A percentile compares a stretch with the other conserved stretches of the same genome.
These are phyloP conservation scores for Ganoderma multipileum DNA, from an alignment of 1,284 basidiomycete genomes.

Conservation along the genomic window DNA sequence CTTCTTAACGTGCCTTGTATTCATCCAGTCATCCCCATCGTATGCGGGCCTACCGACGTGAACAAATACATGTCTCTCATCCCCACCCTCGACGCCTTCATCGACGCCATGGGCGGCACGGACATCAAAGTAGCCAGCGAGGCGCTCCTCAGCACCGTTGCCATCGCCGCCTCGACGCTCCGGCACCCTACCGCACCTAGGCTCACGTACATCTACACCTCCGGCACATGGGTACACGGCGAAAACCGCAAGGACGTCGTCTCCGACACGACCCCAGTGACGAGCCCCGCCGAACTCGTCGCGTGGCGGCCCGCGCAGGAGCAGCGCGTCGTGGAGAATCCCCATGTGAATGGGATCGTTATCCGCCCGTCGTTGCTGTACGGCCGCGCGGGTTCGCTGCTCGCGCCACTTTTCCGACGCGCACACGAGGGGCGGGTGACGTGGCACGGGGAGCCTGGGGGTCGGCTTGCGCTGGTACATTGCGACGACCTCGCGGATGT, in stretches of 20 bases:
- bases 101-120: constrained; percentile 45
- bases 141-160: constrained; percentile 45
- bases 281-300: constrained; percentile 38
- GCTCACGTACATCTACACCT: constrained; percentile 58
- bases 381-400: constrained; percentile 51
- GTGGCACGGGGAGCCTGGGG: constrained; percentile 51
- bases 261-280: constrained; percentile 45
- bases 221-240: constrained; percentile 56
- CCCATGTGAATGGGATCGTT: constrained; percentile 54
- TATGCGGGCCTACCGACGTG: constrained; percentile 42
- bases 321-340: constrained; percentile 42
- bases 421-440: constrained; percentile 44
- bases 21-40: constrained; percentile 52
- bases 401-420: constrained; percentile 47
- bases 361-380: constrained; percentile 57
- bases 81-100: constrained; percentile 51
- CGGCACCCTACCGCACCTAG: constrained; percentile 47
- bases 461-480: constrained; percentile 52
- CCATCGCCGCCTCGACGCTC: constrained; percentile 33
- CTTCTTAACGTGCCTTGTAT: not conserved
- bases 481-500: constrained; percentile 58
- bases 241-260: constrained; percentile 43
- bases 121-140: constrained; percentile 33
- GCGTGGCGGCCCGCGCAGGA: constrained; percentile 48
- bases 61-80: constrained; percentile 49